A percentile compares a stretch with the other conserved stretches of the same genome.
Conservation (phyloP, 352 stramenopile species). For the Lagenidium giganteum region DNA sequence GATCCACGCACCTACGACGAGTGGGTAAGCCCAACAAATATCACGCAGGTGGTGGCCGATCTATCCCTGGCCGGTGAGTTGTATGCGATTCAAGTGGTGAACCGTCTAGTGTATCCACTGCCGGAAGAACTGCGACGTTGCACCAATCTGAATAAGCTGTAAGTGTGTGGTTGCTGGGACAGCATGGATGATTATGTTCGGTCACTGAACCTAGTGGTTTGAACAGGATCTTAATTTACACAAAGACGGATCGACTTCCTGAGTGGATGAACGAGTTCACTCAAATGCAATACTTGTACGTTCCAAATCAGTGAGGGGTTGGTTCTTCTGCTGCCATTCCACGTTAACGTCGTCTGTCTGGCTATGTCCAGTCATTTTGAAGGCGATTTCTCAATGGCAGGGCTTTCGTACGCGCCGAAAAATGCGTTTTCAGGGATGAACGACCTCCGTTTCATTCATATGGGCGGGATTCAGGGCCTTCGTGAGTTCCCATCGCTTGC, state of each 20-base stretch:
- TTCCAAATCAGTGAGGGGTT: too few relatives aligned
- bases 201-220: not conserved
- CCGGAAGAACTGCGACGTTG: not conserved
- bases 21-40: constrained; percentile 4
- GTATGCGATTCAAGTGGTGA: not conserved
- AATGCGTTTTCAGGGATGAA: constrained; percentile 5
- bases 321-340: not conserved
- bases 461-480: not conserved
- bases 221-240: constrained; percentile 5
- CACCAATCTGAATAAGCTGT: not conserved
- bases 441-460: not conserved
- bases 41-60: not conserved
- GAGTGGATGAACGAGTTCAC: constrained; percentile 1
- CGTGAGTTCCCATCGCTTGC: not conserved
- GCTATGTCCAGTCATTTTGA: constrained; percentile 7
- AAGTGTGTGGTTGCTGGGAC: too few relatives aligned
- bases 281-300: constrained; percentile 5
- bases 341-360: not conserved
- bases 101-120: not conserved
- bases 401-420: constrained; percentile 10
- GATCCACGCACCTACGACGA: not conserved
- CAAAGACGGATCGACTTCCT: not conserved
- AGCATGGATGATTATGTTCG: too few relatives aligned
- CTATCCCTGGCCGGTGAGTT: not conserved
- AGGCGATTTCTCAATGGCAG: constrained; percentile 4